Base-by-base conservation (phyloP, 805 yeast species). In the Sugiyamaella chiloensis region DNA sequence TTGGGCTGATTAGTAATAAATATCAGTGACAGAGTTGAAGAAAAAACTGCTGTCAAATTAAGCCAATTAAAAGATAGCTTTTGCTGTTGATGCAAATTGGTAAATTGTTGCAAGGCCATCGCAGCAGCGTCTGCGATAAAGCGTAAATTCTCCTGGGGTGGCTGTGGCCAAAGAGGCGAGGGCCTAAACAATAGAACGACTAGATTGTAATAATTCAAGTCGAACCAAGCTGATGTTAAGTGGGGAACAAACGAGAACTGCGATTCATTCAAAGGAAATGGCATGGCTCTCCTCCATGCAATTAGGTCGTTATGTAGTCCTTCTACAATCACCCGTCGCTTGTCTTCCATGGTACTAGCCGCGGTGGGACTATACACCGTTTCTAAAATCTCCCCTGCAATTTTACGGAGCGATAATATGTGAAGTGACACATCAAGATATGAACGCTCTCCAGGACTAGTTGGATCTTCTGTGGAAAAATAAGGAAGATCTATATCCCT, bases 361-460 rank as follows among this genome's bases (percentile, higher is more conserved):
- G 74, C 69, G 42, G 67, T 66, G 1, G 71, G 72, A 4, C 76
- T 67, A 56, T 79, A 81, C 5, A 77, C 71, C 7, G 65, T 61
- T 43, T 67, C 69, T 40, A 75, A 64, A 9, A 79, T 69, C 16
- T 64, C 52, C 0, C 81, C 79, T 55, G 78, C 79, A 26, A 78
- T 63, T 48, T 68, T 61, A 46, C 79, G 62, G 45, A 78, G 58
- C 8, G 67, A 62, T 7, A 76, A 70, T 50, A 78, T 68, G 29
- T 53, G 56, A 20, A 42, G 23, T 6, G 56, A 40, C 9, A 53
- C 54, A 5, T 40, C 54, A 17, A 49, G 39, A 32, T 40, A 37
- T 6, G 57, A 36, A 11, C 20, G 24, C 5, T 42, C 12, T 2
- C 21, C 45, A 14, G 8, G 16, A n/a, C 14, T 16, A 12, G 23